These are phyloP conservation scores for Boletus patriciae DNA, from an alignment of 768 basidiomycete species.

Conservation along the genomic window DNA sequence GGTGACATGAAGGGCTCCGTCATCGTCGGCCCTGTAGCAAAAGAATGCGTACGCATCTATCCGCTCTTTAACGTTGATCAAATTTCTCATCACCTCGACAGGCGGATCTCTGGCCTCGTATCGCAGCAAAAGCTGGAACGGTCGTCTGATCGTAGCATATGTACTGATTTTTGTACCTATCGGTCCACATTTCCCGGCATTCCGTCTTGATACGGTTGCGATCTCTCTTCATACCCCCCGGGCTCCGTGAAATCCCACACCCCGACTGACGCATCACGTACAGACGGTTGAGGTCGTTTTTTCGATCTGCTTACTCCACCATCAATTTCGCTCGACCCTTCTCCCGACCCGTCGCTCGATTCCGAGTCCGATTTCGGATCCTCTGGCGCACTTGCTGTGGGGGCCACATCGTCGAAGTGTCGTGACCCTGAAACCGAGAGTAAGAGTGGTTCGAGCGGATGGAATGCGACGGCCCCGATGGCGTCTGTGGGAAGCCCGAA, in stretches of 20 bases:
- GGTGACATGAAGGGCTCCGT: slow-evolving; percentile 99
- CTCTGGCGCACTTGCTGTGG: neutral
- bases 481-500: slow-evolving; percentile 49
- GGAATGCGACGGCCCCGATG: slow-evolving; percentile 70
- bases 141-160: slow-evolving; percentile 74
- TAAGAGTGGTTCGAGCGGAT: slow-evolving; percentile 59
- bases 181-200: too few relatives aligned
- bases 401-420: slow-evolving; percentile 46
- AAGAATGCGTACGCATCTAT: slow-evolving; percentile 85
- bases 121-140: slow-evolving; percentile 97
- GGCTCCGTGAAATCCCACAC: slow-evolving; percentile 22
- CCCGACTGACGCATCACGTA: slow-evolving; percentile 30
- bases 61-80: neutral
- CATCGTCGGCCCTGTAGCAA: slow-evolving; percentile 96
- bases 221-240: neutral
- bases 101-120: slow-evolving; percentile 99
- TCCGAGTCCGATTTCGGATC: slow-evolving; percentile 21
- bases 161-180: slow-evolving; percentile 6
- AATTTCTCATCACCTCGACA: slow-evolving; percentile 28
- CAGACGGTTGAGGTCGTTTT: slow-evolving; percentile 16
- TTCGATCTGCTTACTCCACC: slow-evolving; percentile 8
- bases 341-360: slow-evolving; percentile 7
- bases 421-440: slow-evolving; percentile 77
- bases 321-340: neutral
- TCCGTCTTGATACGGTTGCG: neutral